Percentiles rank a stretch among this genome's conserved stretches.
These are phyloP conservation scores for Aspergillus puulaauensis DNA, from an alignment of 2,329 filamentous ascomycete genomes.

Conservation along the genomic window DNA sequence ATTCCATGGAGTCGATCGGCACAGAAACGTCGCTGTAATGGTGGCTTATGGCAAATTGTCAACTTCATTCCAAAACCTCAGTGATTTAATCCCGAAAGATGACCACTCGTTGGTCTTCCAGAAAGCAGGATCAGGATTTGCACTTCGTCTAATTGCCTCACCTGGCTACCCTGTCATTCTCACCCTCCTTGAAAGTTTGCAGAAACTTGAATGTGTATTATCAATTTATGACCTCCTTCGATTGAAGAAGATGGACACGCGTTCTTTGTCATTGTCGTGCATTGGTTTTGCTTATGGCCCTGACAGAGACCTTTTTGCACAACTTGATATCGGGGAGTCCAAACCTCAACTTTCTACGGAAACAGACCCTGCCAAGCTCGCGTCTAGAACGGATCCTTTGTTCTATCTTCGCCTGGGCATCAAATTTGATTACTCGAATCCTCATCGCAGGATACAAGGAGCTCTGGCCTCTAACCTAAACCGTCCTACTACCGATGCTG, in stretches of 20 bases:
- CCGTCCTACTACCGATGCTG: slow-evolving; percentile 25
- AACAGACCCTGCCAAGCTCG: slow-evolving; percentile 22
- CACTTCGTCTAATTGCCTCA: slow-evolving; percentile 37
- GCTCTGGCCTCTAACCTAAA: slow-evolving; percentile 40
- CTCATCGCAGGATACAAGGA: slow-evolving; percentile 42
- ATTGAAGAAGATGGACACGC: slow-evolving; percentile 31
- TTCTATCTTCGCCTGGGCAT: slow-evolving; percentile 33
- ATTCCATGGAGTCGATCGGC: slow-evolving; percentile 39
- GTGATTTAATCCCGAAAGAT: slow-evolving; percentile 25
- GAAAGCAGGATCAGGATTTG: slow-evolving; percentile 34
- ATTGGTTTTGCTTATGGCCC: slow-evolving; percentile 37
- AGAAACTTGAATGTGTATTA: slow-evolving; percentile 39
- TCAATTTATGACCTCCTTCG: slow-evolving; percentile 36
- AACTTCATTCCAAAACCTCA: slow-evolving; percentile 26
- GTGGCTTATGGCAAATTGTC: slow-evolving; percentile 37
- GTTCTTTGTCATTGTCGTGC: slow-evolving; percentile 35
- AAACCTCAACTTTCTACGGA: slow-evolving; percentile 17
- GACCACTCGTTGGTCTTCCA: slow-evolving; percentile 36
- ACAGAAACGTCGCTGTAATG: slow-evolving; percentile 31
- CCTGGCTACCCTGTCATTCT: slow-evolving; percentile 36
- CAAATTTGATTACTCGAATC: slow-evolving; percentile 35
- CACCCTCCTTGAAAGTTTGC: slow-evolving; percentile 36
- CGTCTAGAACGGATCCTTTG: slow-evolving; percentile 24
- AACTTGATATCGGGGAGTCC: slow-evolving; percentile 31
- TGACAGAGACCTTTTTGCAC: slow-evolving; percentile 28